A percentile compares a stretch with the other conserved stretches of the same genome.
phyloP scores from a whole-genome alignment of 768 basidiomycete genomes.

The Suillus alpinus region DNA sequence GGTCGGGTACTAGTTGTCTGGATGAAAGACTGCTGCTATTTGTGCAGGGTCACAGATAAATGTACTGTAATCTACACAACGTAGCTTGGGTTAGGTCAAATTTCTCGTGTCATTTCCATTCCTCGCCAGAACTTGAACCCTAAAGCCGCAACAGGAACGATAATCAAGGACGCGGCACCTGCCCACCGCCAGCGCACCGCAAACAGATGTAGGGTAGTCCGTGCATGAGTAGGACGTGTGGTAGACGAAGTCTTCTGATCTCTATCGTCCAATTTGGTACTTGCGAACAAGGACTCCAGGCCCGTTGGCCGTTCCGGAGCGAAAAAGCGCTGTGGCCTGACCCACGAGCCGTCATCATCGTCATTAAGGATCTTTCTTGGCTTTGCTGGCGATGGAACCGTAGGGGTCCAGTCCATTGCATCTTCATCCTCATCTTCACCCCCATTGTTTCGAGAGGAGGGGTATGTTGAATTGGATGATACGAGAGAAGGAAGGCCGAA shows the following conservation, averaged over 20 bases:
- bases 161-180: slow-evolving; percentile 8
- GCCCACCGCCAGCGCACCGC: slow-evolving; percentile 10
- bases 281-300: slow-evolving; percentile 66
- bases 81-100: neutral
- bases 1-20: neutral
- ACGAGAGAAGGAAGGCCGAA: slow-evolving; percentile 71
- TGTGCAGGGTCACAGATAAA: slow-evolving; percentile 1
- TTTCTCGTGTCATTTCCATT: neutral
- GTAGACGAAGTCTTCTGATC: neutral
- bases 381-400: slow-evolving; percentile 30
- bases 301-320: slow-evolving; percentile 77
- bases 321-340: slow-evolving; percentile 74
- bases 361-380: slow-evolving; percentile 19
- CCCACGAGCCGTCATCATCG: slow-evolving; percentile 44
- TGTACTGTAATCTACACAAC: neutral
- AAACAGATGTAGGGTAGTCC: neutral
- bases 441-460: slow-evolving; percentile 22
- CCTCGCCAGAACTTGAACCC: slow-evolving; percentile 20
- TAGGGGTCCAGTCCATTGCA: slow-evolving; percentile 73
- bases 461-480: slow-evolving; percentile 20
- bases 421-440: slow-evolving; percentile 34
- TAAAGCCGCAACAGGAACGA: slow-evolving; percentile 21
- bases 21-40: neutral
- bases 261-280: slow-evolving; percentile 54
- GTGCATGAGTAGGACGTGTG: neutral